Conservation (phyloP, 257 asterid genomes). For the Solanum virginianum region DNA sequence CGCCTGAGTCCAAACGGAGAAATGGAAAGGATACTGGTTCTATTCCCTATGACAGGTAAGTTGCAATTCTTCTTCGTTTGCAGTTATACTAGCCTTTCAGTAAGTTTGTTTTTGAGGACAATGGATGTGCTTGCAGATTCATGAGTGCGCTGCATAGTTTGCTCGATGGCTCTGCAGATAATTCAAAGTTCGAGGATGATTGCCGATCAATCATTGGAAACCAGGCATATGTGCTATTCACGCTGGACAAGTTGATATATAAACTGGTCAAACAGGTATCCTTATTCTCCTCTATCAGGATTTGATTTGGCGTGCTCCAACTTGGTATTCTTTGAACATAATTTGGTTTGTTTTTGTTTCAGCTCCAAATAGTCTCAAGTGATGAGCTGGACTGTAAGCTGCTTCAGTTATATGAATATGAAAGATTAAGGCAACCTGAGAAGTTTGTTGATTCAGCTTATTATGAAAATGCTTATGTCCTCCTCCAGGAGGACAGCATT, state of each 20-base stretch:
- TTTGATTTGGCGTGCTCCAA: background rate
- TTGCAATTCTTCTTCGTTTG: background rate
- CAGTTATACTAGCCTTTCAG: background rate
- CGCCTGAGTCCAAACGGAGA: conserved; percentile 24
- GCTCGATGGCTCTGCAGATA: conserved; percentile 92
- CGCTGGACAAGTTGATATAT: conserved; percentile 86
- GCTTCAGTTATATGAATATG: conserved; percentile 35
- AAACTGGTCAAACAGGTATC: conserved; percentile 89
- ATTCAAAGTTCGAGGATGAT: conserved; percentile 87
- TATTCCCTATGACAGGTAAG: conserved; percentile 35
- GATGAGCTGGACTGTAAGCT: conserved; percentile 37
- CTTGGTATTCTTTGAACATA: background rate
- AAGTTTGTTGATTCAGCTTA: conserved; percentile 30
- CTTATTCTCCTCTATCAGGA: background rate
- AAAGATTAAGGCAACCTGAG: conserved; percentile 28
- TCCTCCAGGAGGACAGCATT: conserved; percentile 31
- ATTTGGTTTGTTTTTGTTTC: background rate
- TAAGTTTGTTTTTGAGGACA: background rate
- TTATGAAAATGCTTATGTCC: conserved; percentile 34
- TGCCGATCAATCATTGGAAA: conserved; percentile 91
- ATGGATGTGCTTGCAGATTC: conserved; percentile 43
- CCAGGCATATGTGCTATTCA: conserved; percentile 80
- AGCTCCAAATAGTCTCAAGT: conserved; percentile 39
- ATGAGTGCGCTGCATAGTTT: conserved; percentile 70
- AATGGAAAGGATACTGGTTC: conserved; percentile 19